phyloP scores from a whole-genome alignment of 2,329 filamentous ascomycete genomes.

The Colletotrichum musicola region DNA sequence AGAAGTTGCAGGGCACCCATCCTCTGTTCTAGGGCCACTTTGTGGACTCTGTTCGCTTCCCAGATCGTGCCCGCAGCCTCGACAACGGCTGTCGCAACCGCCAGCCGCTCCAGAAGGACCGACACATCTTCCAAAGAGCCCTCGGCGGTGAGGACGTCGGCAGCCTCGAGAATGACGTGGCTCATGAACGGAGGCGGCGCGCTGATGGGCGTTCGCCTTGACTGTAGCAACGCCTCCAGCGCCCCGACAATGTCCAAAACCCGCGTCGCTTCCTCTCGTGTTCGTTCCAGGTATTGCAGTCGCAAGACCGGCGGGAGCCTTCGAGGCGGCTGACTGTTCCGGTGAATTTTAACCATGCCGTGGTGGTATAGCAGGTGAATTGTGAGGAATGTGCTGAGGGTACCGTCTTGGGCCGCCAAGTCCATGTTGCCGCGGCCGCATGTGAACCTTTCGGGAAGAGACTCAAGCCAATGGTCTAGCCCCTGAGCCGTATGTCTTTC shows the following conservation, averaged over 20 bases:
- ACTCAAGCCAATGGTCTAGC: slow-evolving; percentile 61
- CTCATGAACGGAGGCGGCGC: slow-evolving; percentile 72
- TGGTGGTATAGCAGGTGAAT: slow-evolving; percentile 77
- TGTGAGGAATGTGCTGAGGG: slow-evolving; percentile 70
- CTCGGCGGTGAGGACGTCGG: slow-evolving; percentile 75
- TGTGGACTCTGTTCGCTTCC: slow-evolving; percentile 67
- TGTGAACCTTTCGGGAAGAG: slow-evolving; percentile 66
- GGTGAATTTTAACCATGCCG: slow-evolving; percentile 73
- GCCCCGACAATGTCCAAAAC: slow-evolving; percentile 62
- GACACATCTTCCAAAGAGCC: slow-evolving; percentile 65
- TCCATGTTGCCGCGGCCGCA: slow-evolving; percentile 71
- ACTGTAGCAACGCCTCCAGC: slow-evolving; percentile 53
- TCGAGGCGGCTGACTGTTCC: slow-evolving; percentile 62
- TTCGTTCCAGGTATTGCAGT: slow-evolving; percentile 59
- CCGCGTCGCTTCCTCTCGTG: slow-evolving; percentile 64
- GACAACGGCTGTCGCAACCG: slow-evolving; percentile 65
- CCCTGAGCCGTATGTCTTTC: slow-evolving; percentile 59
- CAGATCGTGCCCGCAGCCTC: slow-evolving; percentile 70
- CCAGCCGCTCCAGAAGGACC: slow-evolving; percentile 66
- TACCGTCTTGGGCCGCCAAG: slow-evolving; percentile 63
- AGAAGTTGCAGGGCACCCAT: slow-evolving; percentile 51
- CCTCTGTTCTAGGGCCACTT: slow-evolving; percentile 58
- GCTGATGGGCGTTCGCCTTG: slow-evolving; percentile 47
- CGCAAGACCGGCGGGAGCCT: slow-evolving; percentile 56
- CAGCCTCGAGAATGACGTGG: slow-evolving; percentile 72